Conservation (phyloP, 371 early-diverging fungal genomes). For the Rhizopus arrhizus region DNA sequence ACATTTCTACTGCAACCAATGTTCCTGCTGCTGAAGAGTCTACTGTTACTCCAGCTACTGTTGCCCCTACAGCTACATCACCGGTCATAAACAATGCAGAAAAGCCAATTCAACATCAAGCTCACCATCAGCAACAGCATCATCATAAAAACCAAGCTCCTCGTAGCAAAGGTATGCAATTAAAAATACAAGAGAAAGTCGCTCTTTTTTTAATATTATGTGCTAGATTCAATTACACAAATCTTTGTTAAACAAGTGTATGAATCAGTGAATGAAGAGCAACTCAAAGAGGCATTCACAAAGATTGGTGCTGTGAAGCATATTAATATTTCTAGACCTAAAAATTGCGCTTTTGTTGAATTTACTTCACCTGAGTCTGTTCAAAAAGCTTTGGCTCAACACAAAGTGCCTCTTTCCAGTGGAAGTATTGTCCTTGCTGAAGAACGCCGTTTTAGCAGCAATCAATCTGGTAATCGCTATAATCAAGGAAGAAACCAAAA, state of each 20-base stretch:
- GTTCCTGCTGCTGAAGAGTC: too few relatives aligned
- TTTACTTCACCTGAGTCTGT: conserved; percentile 39
- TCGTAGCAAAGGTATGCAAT: conserved; percentile 23
- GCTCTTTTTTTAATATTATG: neutral
- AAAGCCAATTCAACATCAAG: conserved; percentile 12
- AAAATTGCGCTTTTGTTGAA: conserved; percentile 42
- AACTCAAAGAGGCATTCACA: conserved; percentile 38
- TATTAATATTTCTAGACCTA: conserved; percentile 20
- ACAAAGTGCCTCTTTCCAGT: conserved; percentile 29
- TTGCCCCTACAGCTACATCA: conserved; percentile 8
- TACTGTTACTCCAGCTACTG: conserved; percentile 14
- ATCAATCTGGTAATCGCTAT: neutral
- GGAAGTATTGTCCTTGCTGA: conserved; percentile 36
- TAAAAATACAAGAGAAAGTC: neutral
- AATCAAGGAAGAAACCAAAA: conserved; percentile 8
- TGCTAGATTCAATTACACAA: conserved; percentile 23
- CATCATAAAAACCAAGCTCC: conserved; percentile 16
- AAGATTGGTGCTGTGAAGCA: conserved; percentile 45
- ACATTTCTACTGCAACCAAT: conserved; percentile 4
- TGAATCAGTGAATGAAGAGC: conserved; percentile 36
- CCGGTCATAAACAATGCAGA: conserved; percentile 9
- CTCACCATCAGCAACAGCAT: conserved; percentile 9
- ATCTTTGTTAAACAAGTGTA: conserved; percentile 46
- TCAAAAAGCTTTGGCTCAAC: conserved; percentile 47
- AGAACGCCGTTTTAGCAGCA: conserved; percentile 40